These are phyloP conservation scores for Fusarium pseudograminearum DNA, from an alignment of 2,329 filamentous ascomycete genomes.

Conservation along the genomic window DNA sequence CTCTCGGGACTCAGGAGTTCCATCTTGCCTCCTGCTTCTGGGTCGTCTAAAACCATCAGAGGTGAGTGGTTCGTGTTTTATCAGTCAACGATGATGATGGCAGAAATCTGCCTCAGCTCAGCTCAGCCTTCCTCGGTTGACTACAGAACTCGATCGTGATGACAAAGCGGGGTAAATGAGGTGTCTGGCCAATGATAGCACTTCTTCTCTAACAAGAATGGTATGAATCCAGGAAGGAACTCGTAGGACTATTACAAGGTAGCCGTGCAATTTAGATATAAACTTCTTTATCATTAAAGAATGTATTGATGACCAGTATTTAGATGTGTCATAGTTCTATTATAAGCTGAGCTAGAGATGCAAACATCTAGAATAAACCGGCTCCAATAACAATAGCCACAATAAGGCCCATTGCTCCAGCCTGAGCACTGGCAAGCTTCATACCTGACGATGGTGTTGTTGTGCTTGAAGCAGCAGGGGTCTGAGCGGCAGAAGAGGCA, in stretches of 20 bases:
- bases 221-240: no score
- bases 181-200: background rate
- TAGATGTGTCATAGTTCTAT: background rate
- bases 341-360: background rate
- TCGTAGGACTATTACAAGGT: no score
- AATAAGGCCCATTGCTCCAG: background rate
- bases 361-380: background rate
- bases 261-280: no score
- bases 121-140: background rate
- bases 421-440: slow-evolving; percentile 2
- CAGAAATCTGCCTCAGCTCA: background rate
- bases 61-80: background rate
- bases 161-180: background rate
- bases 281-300: no score
- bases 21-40: no score
- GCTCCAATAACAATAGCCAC: background rate
- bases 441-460: slow-evolving; percentile 4
- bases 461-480: background rate
- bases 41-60: background rate
- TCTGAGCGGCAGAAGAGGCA: background rate
- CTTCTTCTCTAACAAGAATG: background rate
- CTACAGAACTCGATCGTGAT: background rate
- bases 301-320: background rate
- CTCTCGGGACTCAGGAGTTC: background rate
- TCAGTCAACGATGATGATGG: background rate